Base-by-base conservation (phyloP, 2,329 filamentous ascomycete genomes). In the Neoascochyta sp. region DNA sequence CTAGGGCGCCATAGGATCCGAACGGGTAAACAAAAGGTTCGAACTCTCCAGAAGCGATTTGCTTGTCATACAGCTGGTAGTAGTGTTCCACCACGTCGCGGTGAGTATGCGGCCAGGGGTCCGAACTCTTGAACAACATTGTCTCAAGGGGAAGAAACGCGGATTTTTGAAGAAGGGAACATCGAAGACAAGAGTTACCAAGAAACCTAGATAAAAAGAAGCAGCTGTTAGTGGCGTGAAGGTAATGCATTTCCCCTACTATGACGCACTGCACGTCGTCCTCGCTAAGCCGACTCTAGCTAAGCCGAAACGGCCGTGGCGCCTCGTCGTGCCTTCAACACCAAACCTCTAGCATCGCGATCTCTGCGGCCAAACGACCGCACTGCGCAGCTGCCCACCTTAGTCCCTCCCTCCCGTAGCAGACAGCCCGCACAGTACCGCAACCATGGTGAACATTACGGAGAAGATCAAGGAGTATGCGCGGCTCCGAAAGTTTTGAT, bases 391-490 rank as follows among this genome's bases (percentile, higher is more conserved):
- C 17, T 11, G 20, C 36, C 39, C 32, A 37, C 27, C 27, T 16
- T 11, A 36, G 28, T 40, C 34, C 7, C 18, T 43, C 24, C 24
- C 30, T 38, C 22, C 9, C 14, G 22, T 22, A 27, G 12, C 23
- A 0, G n/a, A 15, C 16, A 33, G 25, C 11, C 19, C 18, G 27
- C 19, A 13, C 13, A 32, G 19, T 8, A 22, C 39, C 31, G 60
- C 29, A 53, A 69, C 59, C 57, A 98, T 98, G 92, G 92, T 96
- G 67, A 96, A 96, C 73, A 98, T 98, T 50, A 96, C 92, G 47
- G 93, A 98, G 33, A 96, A 95, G 77, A 98, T 98, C 73, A 98
- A 98, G 76, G 92, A 96, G 90, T 95, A 68, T 58, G 81, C 34
- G 27, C 25, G 26, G 26, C 28, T 11, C 28, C 39, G 42, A 51